These are phyloP conservation scores for Pichia sp. DNA, from an alignment of 1,139 yeast species.

Conservation along the genomic window DNA sequence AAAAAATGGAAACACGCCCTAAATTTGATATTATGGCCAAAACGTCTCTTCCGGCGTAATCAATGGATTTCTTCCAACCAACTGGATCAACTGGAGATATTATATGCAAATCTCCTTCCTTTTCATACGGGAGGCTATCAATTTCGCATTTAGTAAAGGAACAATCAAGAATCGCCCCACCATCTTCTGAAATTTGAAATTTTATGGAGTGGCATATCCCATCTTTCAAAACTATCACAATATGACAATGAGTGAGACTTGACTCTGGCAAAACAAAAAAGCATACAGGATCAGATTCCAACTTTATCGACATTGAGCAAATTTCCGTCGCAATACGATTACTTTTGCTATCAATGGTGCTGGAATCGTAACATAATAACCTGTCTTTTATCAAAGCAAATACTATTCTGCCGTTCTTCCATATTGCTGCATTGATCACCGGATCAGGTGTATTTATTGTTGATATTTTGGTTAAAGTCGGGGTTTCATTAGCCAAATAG, in stretches of 20 bases:
- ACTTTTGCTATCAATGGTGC: slow-evolving; percentile 39
- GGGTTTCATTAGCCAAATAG: slow-evolving; percentile 23
- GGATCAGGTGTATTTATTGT: slow-evolving; percentile 29
- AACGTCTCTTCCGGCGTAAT: slow-evolving; percentile 40
- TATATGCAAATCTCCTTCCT: slow-evolving; percentile 30
- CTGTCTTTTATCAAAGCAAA: slow-evolving; percentile 34
- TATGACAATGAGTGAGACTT: slow-evolving; percentile 30
- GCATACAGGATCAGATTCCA: slow-evolving; percentile 27
- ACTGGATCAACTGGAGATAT: slow-evolving; percentile 65
- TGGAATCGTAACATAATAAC: slow-evolving; percentile 31
- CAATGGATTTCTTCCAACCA: slow-evolving; percentile 37
- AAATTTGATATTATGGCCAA: slow-evolving; percentile 47
- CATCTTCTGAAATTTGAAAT: slow-evolving; percentile 6
- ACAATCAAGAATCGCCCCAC: slow-evolving; percentile 15
- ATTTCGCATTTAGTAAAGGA: slow-evolving; percentile 22
- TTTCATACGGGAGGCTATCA: slow-evolving; percentile 18
- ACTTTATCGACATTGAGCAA: slow-evolving; percentile 12
- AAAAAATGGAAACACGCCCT: slow-evolving; percentile 48
- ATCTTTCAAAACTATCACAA: slow-evolving; percentile 34
- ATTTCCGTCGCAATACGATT: slow-evolving; percentile 16
- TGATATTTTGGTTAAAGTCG: slow-evolving; percentile 23
- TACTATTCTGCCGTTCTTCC: slow-evolving; percentile 45
- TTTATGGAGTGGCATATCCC: slow-evolving; percentile 22
- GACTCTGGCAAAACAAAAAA: slow-evolving; percentile 42
- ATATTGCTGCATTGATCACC: slow-evolving; percentile 41